Percentiles rank a stretch among this genome's conserved stretches.
Evolutionary conservation across 1,284 basidiomycete species (phyloP).

Genomic region (Neonothopanus nambi): DNA sequence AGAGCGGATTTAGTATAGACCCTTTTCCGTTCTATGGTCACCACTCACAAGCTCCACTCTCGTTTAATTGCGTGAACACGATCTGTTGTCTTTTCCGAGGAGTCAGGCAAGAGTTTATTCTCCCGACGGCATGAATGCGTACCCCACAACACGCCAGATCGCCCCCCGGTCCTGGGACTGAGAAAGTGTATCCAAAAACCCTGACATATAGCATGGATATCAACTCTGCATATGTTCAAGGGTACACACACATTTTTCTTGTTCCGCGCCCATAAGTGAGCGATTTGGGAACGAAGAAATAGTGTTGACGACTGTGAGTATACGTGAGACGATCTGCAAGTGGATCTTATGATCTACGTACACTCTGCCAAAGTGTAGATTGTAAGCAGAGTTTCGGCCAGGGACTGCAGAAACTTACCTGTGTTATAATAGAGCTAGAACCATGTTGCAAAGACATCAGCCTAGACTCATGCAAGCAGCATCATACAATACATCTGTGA

Average conservation of each 20-base stretch:
- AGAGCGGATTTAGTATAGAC: neutral
- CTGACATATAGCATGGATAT: slow-evolving; percentile 32
- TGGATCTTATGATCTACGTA: slow-evolving; percentile 15
- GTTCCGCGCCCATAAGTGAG: slow-evolving; percentile 57
- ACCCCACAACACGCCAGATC: slow-evolving; percentile 61
- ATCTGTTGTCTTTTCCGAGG: slow-evolving; percentile 48
- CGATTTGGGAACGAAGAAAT: slow-evolving; percentile 46
- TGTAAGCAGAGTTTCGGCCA: neutral
- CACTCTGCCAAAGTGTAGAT: slow-evolving; percentile 32
- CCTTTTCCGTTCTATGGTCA: neutral
- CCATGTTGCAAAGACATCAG: neutral
- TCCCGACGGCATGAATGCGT: slow-evolving; percentile 9
- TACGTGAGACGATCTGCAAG: neutral
- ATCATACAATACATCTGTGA: slow-evolving; percentile 50
- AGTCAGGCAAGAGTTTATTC: neutral
- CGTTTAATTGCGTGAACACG: slow-evolving; percentile 51
- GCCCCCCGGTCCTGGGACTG: slow-evolving; percentile 52
- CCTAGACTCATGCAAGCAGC: neutral
- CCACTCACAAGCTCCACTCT: slow-evolving; percentile 38
- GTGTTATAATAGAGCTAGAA: slow-evolving; percentile 58
- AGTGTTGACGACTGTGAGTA: slow-evolving; percentile 39
- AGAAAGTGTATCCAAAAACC: slow-evolving; percentile 54
- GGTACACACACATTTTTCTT: slow-evolving; percentile 52
- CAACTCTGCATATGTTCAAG: neutral
- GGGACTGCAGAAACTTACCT: slow-evolving; percentile 26